Evolutionary conservation across 139 green algal genomes (phyloP).

Genomic region (Gonium pectorale): DNA sequence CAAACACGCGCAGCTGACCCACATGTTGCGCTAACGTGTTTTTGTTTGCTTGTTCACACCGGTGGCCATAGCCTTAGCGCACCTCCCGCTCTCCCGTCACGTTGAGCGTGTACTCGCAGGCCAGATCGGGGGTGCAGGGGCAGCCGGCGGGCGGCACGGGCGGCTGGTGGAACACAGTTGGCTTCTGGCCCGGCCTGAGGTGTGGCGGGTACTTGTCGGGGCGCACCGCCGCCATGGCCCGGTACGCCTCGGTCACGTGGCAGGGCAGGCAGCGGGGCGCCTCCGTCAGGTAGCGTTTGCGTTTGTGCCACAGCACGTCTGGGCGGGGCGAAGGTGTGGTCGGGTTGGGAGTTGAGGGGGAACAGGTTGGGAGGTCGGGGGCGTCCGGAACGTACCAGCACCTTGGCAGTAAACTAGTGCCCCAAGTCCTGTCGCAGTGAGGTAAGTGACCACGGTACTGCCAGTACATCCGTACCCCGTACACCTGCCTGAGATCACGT

Average conservation of each 20-base stretch:
- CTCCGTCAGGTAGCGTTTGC: conserved; percentile 21
- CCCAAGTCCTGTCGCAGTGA: no score
- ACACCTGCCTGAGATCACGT: conserved; percentile 17
- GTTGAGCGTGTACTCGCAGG: conserved; percentile 37
- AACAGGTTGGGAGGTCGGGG: not conserved
- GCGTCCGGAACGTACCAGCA: no score
- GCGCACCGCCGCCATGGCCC: not conserved
- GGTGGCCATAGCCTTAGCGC: not conserved
- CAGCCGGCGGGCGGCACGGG: conserved; percentile 24
- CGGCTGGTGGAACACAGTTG: not conserved
- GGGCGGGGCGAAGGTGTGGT: not conserved
- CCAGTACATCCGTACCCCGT: no score
- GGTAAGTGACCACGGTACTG: no score
- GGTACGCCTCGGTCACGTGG: not conserved
- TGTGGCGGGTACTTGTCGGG: not conserved
- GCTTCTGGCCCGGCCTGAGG: not conserved
- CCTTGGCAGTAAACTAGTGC: no score
- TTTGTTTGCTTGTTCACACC: not conserved
- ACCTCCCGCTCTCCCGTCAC: not conserved
- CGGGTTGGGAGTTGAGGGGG: not conserved
- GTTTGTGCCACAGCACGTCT: conserved; percentile 40
- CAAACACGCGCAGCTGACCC: no score
- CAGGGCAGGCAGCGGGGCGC: conserved; percentile 34
- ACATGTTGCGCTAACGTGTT: no score
- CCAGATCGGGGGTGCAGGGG: conserved; percentile 33